A percentile compares a stretch with the other conserved stretches of the same genome.
These are phyloP conservation scores for Morella rubra DNA, from an alignment of 306 rosid species.

Conservation along the genomic window DNA sequence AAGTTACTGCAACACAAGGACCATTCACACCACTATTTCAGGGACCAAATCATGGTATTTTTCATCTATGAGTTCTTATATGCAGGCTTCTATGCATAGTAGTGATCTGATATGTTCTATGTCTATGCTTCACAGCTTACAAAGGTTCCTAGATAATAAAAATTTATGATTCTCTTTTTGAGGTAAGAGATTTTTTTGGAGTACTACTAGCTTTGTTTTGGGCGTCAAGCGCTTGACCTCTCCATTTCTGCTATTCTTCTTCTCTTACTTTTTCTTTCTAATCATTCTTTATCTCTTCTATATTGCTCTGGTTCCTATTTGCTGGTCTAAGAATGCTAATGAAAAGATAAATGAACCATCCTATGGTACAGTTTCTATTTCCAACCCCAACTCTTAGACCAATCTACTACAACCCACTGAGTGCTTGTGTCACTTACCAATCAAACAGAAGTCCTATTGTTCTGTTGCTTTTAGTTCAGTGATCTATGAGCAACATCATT, in stretches of 20 bases:
- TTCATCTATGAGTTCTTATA: not conserved
- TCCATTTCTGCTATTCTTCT: not conserved
- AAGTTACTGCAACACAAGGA: not conserved
- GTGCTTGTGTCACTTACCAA: too few relatives aligned
- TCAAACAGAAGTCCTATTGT: not conserved
- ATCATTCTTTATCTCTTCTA: not conserved
- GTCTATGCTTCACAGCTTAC: not conserved
- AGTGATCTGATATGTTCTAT: not conserved
- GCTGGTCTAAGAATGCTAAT: not conserved
- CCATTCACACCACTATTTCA: not conserved
- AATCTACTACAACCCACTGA: not conserved
- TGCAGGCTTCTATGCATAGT: not conserved
- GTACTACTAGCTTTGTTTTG: not conserved
- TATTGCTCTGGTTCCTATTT: not conserved
- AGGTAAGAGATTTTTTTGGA: not conserved
- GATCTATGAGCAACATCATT: not conserved
- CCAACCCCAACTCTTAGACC: not conserved
- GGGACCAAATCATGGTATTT: not conserved
- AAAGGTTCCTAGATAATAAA: not conserved
- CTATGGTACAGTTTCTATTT: not conserved
- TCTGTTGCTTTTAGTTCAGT: not conserved
- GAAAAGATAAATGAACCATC: not conserved
- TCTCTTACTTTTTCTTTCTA: not conserved
- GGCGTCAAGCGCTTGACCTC: not conserved
- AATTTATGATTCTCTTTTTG: not conserved